Conservation (phyloP, 257 asterid genomes). For the Nicotiana paniculata region DNA sequence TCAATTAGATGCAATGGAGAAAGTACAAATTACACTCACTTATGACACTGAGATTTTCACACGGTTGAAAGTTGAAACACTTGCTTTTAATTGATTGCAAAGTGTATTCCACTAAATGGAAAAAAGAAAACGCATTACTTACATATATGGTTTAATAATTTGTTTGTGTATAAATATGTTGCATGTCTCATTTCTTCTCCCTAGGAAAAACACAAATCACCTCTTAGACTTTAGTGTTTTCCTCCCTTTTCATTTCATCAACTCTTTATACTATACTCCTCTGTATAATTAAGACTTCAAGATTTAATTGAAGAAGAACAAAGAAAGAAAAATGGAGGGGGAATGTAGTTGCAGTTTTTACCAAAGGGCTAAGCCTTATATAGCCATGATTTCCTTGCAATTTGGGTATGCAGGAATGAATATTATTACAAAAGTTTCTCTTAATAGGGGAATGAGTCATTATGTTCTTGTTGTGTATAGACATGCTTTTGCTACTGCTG, state of each 20-base stretch:
- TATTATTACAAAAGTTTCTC: slow-evolving; percentile 85
- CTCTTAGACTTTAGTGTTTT: slow-evolving; percentile 32
- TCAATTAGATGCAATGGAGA: slow-evolving; percentile 2
- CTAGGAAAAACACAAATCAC: slow-evolving; percentile 45
- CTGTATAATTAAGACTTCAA: not conserved
- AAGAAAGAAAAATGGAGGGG: slow-evolving; percentile 38
- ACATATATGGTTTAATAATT: not conserved
- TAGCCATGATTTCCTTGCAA: slow-evolving; percentile 79
- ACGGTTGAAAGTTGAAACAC: not conserved
- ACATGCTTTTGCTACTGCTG: slow-evolving; percentile 93
- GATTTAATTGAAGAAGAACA: not conserved
- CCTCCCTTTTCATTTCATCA: slow-evolving; percentile 28
- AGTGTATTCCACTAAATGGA: slow-evolving; percentile 5
- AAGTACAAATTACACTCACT: not conserved
- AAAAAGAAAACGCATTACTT: not conserved
- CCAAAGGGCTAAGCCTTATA: slow-evolving; percentile 67
- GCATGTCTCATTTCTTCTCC: slow-evolving; percentile 20
- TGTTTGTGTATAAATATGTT: slow-evolving; percentile 44
- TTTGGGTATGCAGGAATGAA: slow-evolving; percentile 98
- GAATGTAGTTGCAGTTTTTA: slow-evolving; percentile 37
- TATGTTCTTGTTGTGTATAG: slow-evolving; percentile 83
- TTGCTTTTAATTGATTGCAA: not conserved
- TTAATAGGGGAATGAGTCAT: slow-evolving; percentile 87
- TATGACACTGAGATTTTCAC: not conserved
- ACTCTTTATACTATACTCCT: not conserved